Conservation (phyloP, 1,284 basidiomycete genomes). For the Retiboletus flavoniger region DNA sequence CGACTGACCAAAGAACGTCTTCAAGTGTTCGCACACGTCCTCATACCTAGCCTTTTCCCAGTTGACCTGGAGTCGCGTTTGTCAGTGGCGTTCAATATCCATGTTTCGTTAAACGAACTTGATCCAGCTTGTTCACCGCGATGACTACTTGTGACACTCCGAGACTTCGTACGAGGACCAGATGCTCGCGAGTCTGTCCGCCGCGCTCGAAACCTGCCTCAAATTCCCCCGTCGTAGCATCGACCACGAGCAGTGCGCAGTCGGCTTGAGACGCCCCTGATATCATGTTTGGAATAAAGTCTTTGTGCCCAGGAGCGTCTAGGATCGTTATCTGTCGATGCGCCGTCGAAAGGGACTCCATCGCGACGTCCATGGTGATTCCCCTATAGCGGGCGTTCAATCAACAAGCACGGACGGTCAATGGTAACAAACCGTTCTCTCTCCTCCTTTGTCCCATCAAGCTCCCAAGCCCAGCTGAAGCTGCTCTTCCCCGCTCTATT, state of each 20-base stretch:
- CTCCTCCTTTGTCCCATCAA: conserved; percentile 93
- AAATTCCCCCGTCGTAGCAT: conserved; percentile 88
- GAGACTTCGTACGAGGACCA: conserved; percentile 88
- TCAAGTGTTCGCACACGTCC: conserved; percentile 75
- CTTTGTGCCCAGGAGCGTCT: conserved; percentile 95
- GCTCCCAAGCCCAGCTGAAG: conserved; percentile 97
- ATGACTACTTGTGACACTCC: conserved; percentile 94
- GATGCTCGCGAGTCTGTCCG: conserved; percentile 96
- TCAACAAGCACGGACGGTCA: conserved; percentile 3
- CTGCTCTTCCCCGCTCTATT: conserved; percentile 89
- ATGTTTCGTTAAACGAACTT: conserved; percentile 46
- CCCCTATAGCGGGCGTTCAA: conserved; percentile 54
- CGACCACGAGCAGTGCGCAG: conserved; percentile 93
- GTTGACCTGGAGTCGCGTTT: conserved; percentile 56
- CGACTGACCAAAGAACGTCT: conserved; percentile 82
- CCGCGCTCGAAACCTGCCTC: conserved; percentile 93
- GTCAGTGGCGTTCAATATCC: conserved; percentile 5
- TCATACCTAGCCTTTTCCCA: conserved; percentile 86
- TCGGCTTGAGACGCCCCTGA: conserved; percentile 97
- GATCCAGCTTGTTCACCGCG: conserved; percentile 94
- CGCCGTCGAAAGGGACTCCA: conserved; percentile 77
- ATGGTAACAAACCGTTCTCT: conserved; percentile 71
- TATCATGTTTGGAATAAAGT: conserved; percentile 99
- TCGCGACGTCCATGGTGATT: conserved; percentile 96
- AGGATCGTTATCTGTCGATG: conserved; percentile 86